Evolutionary conservation across 176 grass and related monocot genomes (phyloP).

Genomic region (Lolium multiflorum): DNA sequence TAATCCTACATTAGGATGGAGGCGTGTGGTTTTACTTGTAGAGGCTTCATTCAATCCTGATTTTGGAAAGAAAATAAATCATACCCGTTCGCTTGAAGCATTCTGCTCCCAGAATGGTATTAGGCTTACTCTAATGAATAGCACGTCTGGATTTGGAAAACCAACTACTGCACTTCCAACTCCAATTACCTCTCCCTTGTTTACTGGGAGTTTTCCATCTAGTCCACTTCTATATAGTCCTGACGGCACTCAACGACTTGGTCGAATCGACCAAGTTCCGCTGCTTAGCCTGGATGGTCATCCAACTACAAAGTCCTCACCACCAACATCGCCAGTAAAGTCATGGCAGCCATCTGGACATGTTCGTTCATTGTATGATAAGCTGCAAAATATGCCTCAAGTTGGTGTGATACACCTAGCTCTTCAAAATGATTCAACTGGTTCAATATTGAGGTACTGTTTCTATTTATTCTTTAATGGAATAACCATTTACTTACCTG

Average conservation of each 20-base stretch:
- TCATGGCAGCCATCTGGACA: constrained; percentile 73
- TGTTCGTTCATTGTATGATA: constrained; percentile 75
- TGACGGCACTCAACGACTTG: constrained; percentile 77
- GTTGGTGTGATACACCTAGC: constrained; percentile 94
- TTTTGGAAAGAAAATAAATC: constrained; percentile 73
- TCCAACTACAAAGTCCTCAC: constrained; percentile 57
- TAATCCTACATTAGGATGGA: constrained; percentile 93
- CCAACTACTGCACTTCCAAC: constrained; percentile 68
- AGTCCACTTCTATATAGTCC: constrained; percentile 96
- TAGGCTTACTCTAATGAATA: constrained; percentile 75
- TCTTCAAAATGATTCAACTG: constrained; percentile 93
- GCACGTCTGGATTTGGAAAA: constrained; percentile 73
- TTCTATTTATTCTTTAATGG: constrained; percentile 16
- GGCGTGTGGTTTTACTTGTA: constrained; percentile 89
- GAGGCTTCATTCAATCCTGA: constrained; percentile 84
- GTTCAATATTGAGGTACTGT: constrained; percentile 91
- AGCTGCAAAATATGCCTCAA: constrained; percentile 97
- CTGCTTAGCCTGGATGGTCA: constrained; percentile 94
- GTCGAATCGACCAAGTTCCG: constrained; percentile 84
- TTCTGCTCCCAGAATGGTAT: constrained; percentile 87
- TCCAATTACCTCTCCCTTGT: constrained; percentile 88
- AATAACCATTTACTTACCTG: constrained; percentile 27
- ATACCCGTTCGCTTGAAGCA: constrained; percentile 79
- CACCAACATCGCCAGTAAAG: constrained; percentile 76
- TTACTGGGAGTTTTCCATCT: constrained; percentile 98